phyloP scores from a whole-genome alignment of 2,329 filamentous ascomycete species.

The Colletotrichum sp. region DNA sequence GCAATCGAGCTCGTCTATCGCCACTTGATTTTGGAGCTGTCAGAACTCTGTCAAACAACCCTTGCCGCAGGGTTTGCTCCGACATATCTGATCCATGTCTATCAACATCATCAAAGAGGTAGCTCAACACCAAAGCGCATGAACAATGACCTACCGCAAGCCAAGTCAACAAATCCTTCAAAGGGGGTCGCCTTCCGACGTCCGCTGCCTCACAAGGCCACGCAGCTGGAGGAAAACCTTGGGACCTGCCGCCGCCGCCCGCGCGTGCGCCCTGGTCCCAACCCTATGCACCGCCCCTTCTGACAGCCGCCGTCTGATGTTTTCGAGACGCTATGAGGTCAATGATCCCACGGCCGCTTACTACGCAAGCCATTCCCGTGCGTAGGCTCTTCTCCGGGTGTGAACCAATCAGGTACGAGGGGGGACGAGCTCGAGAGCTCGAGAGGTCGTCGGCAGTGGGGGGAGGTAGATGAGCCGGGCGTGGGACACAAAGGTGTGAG shows the following conservation, averaged over 20 bases:
- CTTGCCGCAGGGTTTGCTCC: background rate
- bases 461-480: background rate
- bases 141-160: background rate
- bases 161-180: background rate
- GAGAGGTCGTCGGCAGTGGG: background rate
- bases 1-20: background rate
- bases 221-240: background rate
- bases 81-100: background rate
- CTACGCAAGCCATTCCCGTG: conserved; percentile 2
- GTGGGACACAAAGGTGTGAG: too few relatives aligned
- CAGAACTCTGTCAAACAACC: background rate
- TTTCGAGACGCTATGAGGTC: conserved; percentile 7
- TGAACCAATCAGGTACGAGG: background rate
- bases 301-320: conserved; percentile 22
- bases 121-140: background rate
- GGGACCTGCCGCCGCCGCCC: background rate
- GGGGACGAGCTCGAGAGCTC: background rate
- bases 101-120: background rate
- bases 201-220: background rate
- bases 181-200: background rate
- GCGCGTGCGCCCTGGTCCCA: background rate
- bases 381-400: background rate
- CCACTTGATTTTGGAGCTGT: background rate
- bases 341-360: background rate
- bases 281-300: background rate